Percentiles rank a stretch among this genome's conserved stretches.
phyloP scores from a whole-genome alignment of 1,284 basidiomycete genomes.

The Lignosus rhinocerotis region DNA sequence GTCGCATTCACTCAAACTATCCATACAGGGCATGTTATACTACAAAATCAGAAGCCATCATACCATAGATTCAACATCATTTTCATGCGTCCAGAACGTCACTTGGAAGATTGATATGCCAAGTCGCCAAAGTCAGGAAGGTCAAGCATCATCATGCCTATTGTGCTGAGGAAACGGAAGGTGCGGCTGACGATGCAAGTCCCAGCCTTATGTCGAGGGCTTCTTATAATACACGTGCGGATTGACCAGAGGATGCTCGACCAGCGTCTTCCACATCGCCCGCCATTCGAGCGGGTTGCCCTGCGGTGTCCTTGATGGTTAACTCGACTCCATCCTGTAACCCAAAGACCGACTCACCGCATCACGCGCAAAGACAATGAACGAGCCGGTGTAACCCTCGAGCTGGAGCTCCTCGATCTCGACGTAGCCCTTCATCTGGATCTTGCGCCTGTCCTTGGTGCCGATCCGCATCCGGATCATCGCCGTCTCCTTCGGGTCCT shows the following conservation, averaged over 20 bases:
- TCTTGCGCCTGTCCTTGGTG: conserved; percentile 59
- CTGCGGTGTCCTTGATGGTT: conserved; percentile 34
- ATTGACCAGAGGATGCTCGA: conserved; percentile 48
- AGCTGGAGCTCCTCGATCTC: conserved; percentile 59
- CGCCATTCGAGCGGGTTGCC: conserved; percentile 78
- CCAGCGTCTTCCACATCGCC: conserved; percentile 65
- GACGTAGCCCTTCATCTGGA: conserved; percentile 70
- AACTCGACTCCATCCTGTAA: background rate
- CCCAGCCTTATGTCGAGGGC: background rate
- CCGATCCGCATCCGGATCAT: conserved; percentile 56
- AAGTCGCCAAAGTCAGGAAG: too few species aligned
- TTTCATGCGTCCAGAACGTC: too few species aligned
- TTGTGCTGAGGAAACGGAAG: too few species aligned
- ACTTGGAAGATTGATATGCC: too few species aligned
- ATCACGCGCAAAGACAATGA: conserved; percentile 67
- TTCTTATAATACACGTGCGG: conserved; percentile 56
- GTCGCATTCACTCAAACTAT: too few species aligned
- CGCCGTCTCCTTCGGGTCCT: conserved; percentile 15
- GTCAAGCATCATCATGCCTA: too few species aligned
- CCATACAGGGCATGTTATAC: too few species aligned
- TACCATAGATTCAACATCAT: too few species aligned
- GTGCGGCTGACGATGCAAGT: too few species aligned
- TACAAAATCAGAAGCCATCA: too few species aligned
- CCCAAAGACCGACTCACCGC: conserved; percentile 42
- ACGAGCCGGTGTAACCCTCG: conserved; percentile 50